Evolutionary conservation across 805 yeast species (phyloP), one percentile per base, ranked within the genome.

Genomic region (Tetrapisispora pingtungensis): DNA sequence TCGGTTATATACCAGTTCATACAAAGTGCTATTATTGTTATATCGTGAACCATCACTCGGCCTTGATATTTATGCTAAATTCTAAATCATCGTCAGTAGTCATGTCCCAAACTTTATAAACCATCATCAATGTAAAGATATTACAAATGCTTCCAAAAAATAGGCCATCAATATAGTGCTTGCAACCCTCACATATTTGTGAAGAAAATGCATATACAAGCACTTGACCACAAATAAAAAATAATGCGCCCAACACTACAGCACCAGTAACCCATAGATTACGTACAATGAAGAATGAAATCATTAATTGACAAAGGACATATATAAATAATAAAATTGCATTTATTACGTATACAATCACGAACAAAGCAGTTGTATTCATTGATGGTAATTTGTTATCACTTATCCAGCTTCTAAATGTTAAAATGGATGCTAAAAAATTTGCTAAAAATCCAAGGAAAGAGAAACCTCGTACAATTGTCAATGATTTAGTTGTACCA

Each of bases 91-190:
- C 97, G 46, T 81, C 79, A 12, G 97, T 93, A 42, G 90, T 81
- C 75, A 89, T 87, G 58, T 89, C 97, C 96, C 97, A 90, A 54
- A 80, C 86, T 66, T 93, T 89, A 70, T 88, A 90, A 42, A 90
- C 72, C 97, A 93, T 90, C 95, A 93, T 88, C 44, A 84, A 67
- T 4, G 95, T 74, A 56, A 87, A 83, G 41, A 87, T 59, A 59
- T 86, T 86, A 58, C 95, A 77, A 31, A 87, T 56, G 22, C 93
- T 75, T 28, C 87, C 93, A 57, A 89, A 86, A 57, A 90, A 82
- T 27, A 87, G 64, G 1, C 97, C 97, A 58, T 90, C 98, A 19
- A 87, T 72, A 61, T 90, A 93, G 64, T 93, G 98, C 33, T 81
- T 77, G 39, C 83, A 76, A 18, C 78, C 73, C 31, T 67, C 65